Conservation (phyloP, 176 grass and related monocot genomes). For the Triticum aestivum region IWGSC_CS_RefSeq_v2.1 NC_057797.1:383308042-383308541, state of each 20-base stretch:
- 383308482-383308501: no score
- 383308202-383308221: not conserved
- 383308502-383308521: no score
- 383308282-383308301: not conserved
- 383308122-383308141: not conserved
- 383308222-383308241: not conserved
- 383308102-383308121: not conserved
- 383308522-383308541: no score
- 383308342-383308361: slow-evolving; percentile 15
- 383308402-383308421: not conserved
- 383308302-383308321: not conserved
- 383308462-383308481: no score
- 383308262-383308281: slow-evolving; percentile 20
- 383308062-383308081: no score
- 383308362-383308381: slow-evolving; percentile 20
- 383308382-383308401: not conserved
- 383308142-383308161: no score
- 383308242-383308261: not conserved
- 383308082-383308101: no score
- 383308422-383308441: not conserved
- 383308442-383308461: no score
- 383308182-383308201: not conserved
- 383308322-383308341: slow-evolving; percentile 11
- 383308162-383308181: no score
- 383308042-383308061: not conserved